Evolutionary conservation across 129 eudicot species (phyloP), one percentile per base, ranked within the genome.

Genomic region (Arctium lappa): DNA sequence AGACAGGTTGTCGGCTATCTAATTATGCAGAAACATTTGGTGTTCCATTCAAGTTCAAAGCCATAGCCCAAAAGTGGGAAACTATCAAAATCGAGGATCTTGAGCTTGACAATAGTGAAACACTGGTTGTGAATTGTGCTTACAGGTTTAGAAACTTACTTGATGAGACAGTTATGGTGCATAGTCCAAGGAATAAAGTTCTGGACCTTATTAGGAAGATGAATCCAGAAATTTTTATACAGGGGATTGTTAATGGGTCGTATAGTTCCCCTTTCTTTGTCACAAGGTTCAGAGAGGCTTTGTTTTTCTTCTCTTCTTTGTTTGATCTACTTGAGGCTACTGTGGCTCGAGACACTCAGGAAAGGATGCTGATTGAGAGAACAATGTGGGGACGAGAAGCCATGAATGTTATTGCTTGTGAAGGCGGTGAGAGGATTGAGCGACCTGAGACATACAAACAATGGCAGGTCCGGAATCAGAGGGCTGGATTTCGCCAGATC

Each of bases 371-470:
- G 79, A 75, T 90, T 62, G 97, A 93, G 87, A 89, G 82, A 69
- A 88, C 81, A 9, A 78, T 93, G 38, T 86, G 88, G 86, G 95
- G 95, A 4, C 76, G 87, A 38, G 95, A 93, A 77, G 97, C 94
- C 1, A 89, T 90, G 95, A 93, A 93, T 77, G 97, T 88, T 30
- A 89, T 93, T 9, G 95, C 97, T 60, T 93, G 97, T 76, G 97
- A 93, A 86, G 93, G 91, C 46, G 92, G 92, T 15, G 93, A 93
- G 82, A 91, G 97, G 79, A 89, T 93, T 40, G 97, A 93, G 69
- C 82, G 97, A 72, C 97, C 97, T 18, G 97, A 92, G 83, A 87
- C 94, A 29, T 92, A 92, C 87, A 93, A 90, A 79, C 97, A 93
- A 66, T 91, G 95, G 95, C 97, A 91, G 83, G 95, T 88, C 1